Percentiles rank a stretch among this genome's conserved stretches.
phyloP scores from a whole-genome alignment of 2,329 filamentous ascomycete species.

The Xylariaceae sp. region DNA sequence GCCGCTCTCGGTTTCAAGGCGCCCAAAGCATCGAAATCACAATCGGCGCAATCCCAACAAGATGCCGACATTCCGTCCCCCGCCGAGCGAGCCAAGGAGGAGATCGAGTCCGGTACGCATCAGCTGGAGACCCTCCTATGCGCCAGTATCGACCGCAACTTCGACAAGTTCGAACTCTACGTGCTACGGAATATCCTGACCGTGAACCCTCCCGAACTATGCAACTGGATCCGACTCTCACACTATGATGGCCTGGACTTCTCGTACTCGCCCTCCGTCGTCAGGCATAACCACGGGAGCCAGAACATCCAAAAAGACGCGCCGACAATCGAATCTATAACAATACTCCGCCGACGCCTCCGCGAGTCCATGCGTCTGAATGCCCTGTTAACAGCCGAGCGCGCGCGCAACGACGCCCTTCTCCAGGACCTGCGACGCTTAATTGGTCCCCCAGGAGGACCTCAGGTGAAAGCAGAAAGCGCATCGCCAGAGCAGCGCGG shows the following conservation, averaged over 20 bases:
- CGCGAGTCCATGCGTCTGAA: conserved; percentile 48
- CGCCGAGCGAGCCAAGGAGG: conserved; percentile 43
- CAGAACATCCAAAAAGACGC: conserved; percentile 1
- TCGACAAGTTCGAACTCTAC: conserved; percentile 85
- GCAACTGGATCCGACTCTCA: conserved; percentile 71
- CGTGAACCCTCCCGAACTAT: conserved; percentile 57
- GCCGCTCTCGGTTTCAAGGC: conserved; percentile 71
- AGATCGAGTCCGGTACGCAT: conserved; percentile 85
- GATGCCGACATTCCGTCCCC: conserved; percentile 35
- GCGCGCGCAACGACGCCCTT: conserved; percentile 39
- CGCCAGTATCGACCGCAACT: conserved; percentile 75
- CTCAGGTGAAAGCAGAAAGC: conserved; percentile 24
- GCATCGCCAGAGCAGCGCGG: conserved; percentile 18
- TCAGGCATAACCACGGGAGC: neutral
- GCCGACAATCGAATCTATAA: conserved; percentile 63
- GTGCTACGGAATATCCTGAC: conserved; percentile 79
- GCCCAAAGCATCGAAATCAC: conserved; percentile 33
- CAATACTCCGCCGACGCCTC: conserved; percentile 65
- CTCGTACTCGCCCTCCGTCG: conserved; percentile 9
- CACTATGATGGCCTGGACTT: conserved; percentile 73
- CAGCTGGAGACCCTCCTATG: conserved; percentile 78
- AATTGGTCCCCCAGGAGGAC: conserved; percentile 15
- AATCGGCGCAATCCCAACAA: conserved; percentile 27
- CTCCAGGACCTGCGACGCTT: conserved; percentile 32
- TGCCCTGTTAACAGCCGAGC: conserved; percentile 51